Evolutionary conservation across 139 green algal genomes (phyloP).

Genomic region (Picocystis salinarum): DNA sequence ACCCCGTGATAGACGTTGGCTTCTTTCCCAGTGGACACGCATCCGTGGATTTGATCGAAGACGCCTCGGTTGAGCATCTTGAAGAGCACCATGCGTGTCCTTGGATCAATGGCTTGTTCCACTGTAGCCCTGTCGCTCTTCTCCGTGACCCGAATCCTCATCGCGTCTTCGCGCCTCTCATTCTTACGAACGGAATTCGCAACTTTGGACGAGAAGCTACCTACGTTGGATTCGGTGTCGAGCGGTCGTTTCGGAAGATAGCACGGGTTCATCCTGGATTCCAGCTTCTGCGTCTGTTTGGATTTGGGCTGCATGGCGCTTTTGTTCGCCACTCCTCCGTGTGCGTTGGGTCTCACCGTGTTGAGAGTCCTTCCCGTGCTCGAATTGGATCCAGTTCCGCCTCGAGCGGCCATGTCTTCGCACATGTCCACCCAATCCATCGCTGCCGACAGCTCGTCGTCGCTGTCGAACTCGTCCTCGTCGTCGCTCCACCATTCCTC

Average conservation of each 20-base stretch:
- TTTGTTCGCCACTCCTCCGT: slow-evolving; percentile 6
- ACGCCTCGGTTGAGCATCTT: slow-evolving; percentile 83
- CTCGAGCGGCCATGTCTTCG: neutral
- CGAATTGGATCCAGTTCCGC: neutral
- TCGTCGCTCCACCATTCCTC: too few species aligned
- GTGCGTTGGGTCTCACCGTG: neutral
- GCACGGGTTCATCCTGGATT: slow-evolving; percentile 21
- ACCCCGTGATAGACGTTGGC: slow-evolving; percentile 93
- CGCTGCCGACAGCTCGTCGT: neutral
- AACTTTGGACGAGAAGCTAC: neutral
- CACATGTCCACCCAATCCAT: slow-evolving; percentile 2
- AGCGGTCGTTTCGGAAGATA: slow-evolving; percentile 2
- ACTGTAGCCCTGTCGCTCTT: slow-evolving; percentile 78
- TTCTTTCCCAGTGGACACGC: slow-evolving; percentile 92
- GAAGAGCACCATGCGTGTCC: slow-evolving; percentile 92
- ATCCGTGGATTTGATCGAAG: slow-evolving; percentile 66
- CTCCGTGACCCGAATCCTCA: slow-evolving; percentile 27
- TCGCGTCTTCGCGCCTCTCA: neutral
- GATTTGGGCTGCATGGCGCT: slow-evolving; percentile 4
- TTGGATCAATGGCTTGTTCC: slow-evolving; percentile 75
- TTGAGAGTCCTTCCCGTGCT: neutral
- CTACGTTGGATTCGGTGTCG: neutral
- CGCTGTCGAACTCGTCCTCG: slow-evolving; percentile 4
- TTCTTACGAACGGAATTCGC: neutral
- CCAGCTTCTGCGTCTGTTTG: slow-evolving; percentile 29